Evolutionary conservation across 768 basidiomycete genomes (phyloP).

Genomic region (Mycena galericulata): DNA sequence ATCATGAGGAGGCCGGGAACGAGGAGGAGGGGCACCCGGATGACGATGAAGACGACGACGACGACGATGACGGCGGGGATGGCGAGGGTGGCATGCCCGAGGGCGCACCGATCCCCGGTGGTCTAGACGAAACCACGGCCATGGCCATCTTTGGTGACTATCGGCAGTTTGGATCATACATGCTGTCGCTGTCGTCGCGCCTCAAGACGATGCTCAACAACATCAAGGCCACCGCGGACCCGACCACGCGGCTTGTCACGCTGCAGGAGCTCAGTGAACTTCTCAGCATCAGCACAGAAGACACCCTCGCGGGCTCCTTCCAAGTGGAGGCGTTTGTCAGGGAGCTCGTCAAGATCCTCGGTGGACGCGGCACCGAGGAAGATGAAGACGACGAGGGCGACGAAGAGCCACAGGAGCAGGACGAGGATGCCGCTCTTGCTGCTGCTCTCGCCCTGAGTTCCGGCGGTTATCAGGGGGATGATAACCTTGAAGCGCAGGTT

Average conservation of each 20-base stretch:
- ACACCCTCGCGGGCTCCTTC: conserved; percentile 96
- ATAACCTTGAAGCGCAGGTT: conserved; percentile 93
- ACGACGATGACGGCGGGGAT: conserved; percentile 48
- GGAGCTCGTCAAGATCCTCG: conserved; percentile 92
- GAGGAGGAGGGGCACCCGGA: conserved; percentile 61
- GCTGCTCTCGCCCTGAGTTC: conserved; percentile 88
- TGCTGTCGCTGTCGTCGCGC: conserved; percentile 88
- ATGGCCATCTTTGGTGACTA: conserved; percentile 90
- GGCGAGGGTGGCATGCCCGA: conserved; percentile 49
- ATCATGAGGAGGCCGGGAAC: conserved; percentile 51
- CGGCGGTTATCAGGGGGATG: conserved; percentile 81
- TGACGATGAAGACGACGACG: conserved; percentile 59
- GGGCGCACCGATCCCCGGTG: conserved; percentile 60
- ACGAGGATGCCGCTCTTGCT: conserved; percentile 90
- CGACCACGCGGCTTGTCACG: conserved; percentile 87
- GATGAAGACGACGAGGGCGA: conserved; percentile 84
- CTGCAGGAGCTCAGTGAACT: conserved; percentile 96
- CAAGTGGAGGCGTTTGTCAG: conserved; percentile 92
- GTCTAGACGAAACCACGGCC: conserved; percentile 76
- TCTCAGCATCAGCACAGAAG: conserved; percentile 96
- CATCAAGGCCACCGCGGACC: conserved; percentile 87
- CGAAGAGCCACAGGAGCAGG: conserved; percentile 69
- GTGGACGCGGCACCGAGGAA: conserved; percentile 77
- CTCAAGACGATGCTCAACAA: conserved; percentile 92
- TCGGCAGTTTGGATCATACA: conserved; percentile 90